Conservation (phyloP, 768 basidiomycete genomes). For the Mycena galopus region DNA sequence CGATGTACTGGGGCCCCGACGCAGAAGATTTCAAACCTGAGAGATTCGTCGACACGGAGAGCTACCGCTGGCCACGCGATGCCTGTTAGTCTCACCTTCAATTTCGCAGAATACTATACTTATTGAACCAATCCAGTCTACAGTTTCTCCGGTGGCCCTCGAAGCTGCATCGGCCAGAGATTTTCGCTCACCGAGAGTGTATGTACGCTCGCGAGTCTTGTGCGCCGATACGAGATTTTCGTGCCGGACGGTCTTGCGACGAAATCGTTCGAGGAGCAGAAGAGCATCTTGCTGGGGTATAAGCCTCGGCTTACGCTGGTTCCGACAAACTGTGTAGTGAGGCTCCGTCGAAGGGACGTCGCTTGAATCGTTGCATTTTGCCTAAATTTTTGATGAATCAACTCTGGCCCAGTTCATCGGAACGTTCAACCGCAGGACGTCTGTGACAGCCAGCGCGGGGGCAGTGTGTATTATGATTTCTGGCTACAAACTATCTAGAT, state of each 20-base stretch:
- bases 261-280: constrained; percentile 49
- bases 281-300: constrained; percentile 52
- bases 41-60: constrained; percentile 63
- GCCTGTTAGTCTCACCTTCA: constrained; percentile 55
- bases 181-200: constrained; percentile 59
- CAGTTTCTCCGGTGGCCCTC: constrained; percentile 59
- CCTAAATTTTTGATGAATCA: too few relatives aligned
- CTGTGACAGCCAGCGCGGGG: too few relatives aligned
- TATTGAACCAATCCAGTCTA: constrained; percentile 44
- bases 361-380: too few relatives aligned
- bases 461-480: too few relatives aligned
- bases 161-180: constrained; percentile 66
- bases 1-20: constrained; percentile 64
- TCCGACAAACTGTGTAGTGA: constrained; percentile 45
- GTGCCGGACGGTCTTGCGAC: constrained; percentile 52
- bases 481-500: too few relatives aligned
- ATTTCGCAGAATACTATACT: not conserved
- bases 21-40: constrained; percentile 59
- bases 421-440: too few relatives aligned
- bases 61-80: constrained; percentile 65
- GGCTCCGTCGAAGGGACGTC: constrained; percentile 7
- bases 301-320: constrained; percentile 50
- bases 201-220: constrained; percentile 58
- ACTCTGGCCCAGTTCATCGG: too few relatives aligned
- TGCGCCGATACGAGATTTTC: constrained; percentile 55